Evolutionary conservation across 352 stramenopile genomes (phyloP), one percentile per base, ranked within the genome.

Genomic region (Elongisporangium senticosum): DNA sequence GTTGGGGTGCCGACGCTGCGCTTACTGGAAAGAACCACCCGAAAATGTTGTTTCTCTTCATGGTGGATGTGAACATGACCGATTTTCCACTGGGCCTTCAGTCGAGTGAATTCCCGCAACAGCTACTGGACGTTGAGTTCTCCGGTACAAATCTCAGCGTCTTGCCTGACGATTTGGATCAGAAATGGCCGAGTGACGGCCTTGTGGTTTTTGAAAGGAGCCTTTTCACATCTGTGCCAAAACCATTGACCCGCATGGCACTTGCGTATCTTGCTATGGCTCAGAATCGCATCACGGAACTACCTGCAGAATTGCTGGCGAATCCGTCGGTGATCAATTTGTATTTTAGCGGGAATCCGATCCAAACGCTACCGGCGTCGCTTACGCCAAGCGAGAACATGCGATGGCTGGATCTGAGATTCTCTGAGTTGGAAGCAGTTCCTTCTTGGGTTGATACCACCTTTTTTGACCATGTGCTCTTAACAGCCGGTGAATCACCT

Each of bases 181-280:
- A 43, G 6, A 74, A 74, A 26, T 74, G 67, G 67, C 67, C 67
- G 26, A 48, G 49, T 1, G 62, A 69, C 48, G 59, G 60, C 2
- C 33, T 43, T 14, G 33, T 43, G 4, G 33, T 43, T 17, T 43
- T 43, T 17, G 33, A 43, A 17, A 43, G 33, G 4, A 43, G 33
- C 33, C 10, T 17, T 17, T 43, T 17, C 8, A 43, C 33, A 1
- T 17, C 33, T 43, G 33, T 43, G 4, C 33, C 33, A 17, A 43
- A 43, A 43, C 5, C 13, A 17, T 43, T 43, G 2, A 43, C 13
- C 17, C 33, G 33, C 8, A 43, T 43, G 33, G 2, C 33, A 6
- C 33, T 43, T 43, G 33, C 33, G 33, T 43, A 43, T 17, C 33
- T 43, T 2, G 33, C 33, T 17, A 43, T 43, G 33, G 33, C 33